Conservation (phyloP, 2,329 filamentous ascomycete genomes). For the Cladobotryum protrusum region DNA sequence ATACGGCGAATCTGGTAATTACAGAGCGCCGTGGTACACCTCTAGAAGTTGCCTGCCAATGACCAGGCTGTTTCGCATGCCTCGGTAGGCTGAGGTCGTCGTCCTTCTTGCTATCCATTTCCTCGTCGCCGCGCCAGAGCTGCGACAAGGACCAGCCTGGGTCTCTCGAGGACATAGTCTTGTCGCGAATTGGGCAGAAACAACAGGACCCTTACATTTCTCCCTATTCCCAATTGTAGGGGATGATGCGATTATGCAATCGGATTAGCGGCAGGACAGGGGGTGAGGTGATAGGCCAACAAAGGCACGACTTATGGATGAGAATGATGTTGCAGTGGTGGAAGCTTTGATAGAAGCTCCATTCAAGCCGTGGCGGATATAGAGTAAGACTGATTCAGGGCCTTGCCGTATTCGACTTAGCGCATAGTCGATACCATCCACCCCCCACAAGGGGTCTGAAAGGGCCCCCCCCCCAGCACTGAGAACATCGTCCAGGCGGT, state of each 20-base stretch:
- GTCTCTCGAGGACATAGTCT: conserved; percentile 12
- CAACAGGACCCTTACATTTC: no score
- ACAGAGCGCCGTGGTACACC: conserved; percentile 44
- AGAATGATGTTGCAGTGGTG: conserved; percentile 4
- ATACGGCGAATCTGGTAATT: conserved; percentile 46
- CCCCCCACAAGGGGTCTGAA: no score
- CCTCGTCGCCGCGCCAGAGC: conserved; percentile 47
- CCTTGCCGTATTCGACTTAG: no score
- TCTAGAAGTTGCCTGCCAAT: conserved; percentile 35
- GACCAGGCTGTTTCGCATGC: conserved; percentile 16
- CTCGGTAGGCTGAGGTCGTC: conserved; percentile 41
- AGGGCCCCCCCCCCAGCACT: no score
- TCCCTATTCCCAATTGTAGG: no score
- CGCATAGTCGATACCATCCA: no score
- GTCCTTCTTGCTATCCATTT: conserved; percentile 55
- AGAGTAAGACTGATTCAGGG: no score
- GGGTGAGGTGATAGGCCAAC: background rate
- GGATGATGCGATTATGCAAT: no score
- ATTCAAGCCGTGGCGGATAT: no score
- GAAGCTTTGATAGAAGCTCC: conserved; percentile 2
- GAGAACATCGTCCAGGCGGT: no score
- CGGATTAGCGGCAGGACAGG: no score
- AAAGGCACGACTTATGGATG: no score
- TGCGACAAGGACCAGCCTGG: conserved; percentile 28
- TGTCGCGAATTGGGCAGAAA: background rate